Conservation (phyloP, 2,329 filamentous ascomycete genomes). For the Colletotrichum sp. region DNA sequence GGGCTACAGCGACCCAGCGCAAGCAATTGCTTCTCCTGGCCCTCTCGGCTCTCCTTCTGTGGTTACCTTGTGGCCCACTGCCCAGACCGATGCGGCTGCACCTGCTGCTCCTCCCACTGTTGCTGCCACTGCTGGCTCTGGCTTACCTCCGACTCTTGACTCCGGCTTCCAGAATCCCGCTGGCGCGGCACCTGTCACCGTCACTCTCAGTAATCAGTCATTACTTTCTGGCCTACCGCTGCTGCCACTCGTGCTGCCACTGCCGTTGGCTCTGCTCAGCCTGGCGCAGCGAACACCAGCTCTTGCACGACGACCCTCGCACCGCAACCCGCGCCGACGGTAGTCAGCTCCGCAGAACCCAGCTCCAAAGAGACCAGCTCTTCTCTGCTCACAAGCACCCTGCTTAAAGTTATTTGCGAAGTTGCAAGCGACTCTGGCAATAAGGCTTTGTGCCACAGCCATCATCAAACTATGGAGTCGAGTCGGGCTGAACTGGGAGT, state of each 20-base stretch:
- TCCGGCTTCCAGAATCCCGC: not conserved
- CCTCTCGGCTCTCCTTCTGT: not conserved
- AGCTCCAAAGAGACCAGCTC: not conserved
- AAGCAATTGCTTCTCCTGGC: not conserved
- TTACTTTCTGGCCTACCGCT: conserved; percentile 2
- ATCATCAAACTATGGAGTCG: not conserved
- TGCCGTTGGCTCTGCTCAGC: not conserved
- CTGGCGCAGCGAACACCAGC: not conserved
- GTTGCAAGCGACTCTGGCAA: not conserved
- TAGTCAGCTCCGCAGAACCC: not conserved
- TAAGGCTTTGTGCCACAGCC: not conserved
- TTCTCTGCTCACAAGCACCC: conserved; percentile 38
- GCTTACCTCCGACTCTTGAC: not conserved
- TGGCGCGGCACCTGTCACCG: not conserved
- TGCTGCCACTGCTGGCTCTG: not conserved
- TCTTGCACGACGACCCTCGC: not conserved
- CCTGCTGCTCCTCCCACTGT: not conserved
- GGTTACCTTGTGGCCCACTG: conserved; percentile 4
- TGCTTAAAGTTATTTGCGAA: conserved; percentile 42
- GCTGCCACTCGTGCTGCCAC: not conserved
- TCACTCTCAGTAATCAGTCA: not conserved
- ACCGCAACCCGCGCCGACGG: not conserved
- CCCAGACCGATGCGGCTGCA: not conserved
- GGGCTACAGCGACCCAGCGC: not conserved
- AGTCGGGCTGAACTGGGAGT: not conserved